Base-by-base conservation (phyloP, 2,329 filamentous ascomycete genomes). In the Fusarium musae region DNA sequence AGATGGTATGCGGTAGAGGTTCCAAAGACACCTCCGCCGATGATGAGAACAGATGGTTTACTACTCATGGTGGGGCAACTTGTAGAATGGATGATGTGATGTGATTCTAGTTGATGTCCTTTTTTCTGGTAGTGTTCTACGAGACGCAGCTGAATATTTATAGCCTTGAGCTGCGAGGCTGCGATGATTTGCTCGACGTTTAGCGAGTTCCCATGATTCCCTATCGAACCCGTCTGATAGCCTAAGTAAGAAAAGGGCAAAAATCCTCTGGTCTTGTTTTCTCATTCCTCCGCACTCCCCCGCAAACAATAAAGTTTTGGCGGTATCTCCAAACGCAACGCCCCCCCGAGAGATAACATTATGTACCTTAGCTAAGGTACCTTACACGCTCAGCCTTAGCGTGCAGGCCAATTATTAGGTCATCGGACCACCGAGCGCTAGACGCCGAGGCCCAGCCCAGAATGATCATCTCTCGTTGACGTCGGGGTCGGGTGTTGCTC, bases 1-100 rank as follows among this genome's bases (percentile, higher is more conserved):
- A 88, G 81, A 59, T 87, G 85, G 44, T 85, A 80, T 34, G 85
- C 86, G 1, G 85, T 87, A 1, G 87, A 87, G 13, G 87, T 82
- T 43, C 86, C 87, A 73, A 87, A 88, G 28, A 84, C 84, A 32
- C 87, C 87, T 28, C 81, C 86, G 16, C 86, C 86, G 50, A 87
- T 73, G 62, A 84, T 78, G 61, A 82, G 70, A 26, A 83, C 76
- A 28, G 77, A 75, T n/a, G 77, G 76, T 32, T 76, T 49, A 77
- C 74, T 61, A 77, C 71, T 60, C 82, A 82, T 54, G 76, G 64
- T 17, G 49, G 36, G 11, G 2, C 21, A 6, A 17, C 34, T 37
- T 23, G 28, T 13, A 39, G 42, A 43, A 34, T 42, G n/a, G 15
- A 21, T 37, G n/a, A 34, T 28, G 36, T 9, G 13, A n/a, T 39